Evolutionary conservation across 2,329 filamentous ascomycete genomes (phyloP).

Genomic region (Penicillium psychrosexuale): DNA sequence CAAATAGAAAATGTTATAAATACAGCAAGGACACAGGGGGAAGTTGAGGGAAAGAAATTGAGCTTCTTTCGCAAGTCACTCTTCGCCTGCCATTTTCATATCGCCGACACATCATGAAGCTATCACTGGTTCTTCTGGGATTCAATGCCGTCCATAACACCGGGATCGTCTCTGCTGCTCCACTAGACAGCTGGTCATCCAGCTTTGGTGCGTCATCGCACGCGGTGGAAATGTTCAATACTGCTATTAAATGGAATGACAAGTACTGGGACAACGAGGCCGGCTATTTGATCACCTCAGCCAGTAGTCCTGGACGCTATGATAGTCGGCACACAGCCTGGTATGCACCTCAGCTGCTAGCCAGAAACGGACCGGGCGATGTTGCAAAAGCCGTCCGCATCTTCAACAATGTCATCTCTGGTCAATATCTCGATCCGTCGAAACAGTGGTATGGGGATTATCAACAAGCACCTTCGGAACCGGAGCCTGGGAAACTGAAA

Average conservation of each 20-base stretch:
- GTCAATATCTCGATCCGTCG: slow-evolving; percentile 16
- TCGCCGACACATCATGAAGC: background rate
- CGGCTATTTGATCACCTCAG: slow-evolving; percentile 15
- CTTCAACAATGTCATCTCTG: slow-evolving; percentile 19
- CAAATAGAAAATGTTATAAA: background rate
- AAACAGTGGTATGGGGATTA: slow-evolving; percentile 24
- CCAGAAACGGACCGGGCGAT: slow-evolving; percentile 16
- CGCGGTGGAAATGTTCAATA: slow-evolving; percentile 16
- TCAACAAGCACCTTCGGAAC: slow-evolving; percentile 14
- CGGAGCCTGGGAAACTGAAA: slow-evolving; percentile 12
- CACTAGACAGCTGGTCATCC: background rate
- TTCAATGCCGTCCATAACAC: background rate
- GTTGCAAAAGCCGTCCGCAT: slow-evolving; percentile 18
- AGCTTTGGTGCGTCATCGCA: background rate
- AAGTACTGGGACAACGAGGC: slow-evolving; percentile 15
- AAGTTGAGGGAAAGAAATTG: background rate
- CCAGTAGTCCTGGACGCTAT: slow-evolving; percentile 12
- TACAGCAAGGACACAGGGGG: background rate
- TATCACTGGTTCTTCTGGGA: background rate
- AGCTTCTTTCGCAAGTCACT: background rate
- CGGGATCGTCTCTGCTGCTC: background rate
- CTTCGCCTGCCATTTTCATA: background rate
- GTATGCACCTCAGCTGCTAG: slow-evolving; percentile 21
- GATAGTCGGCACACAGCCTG: slow-evolving; percentile 18
- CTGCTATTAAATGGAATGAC: slow-evolving; percentile 20